Evolutionary conservation across 1,284 basidiomycete genomes (phyloP).

Genomic region (Mrakiaceae sp.): DNA sequence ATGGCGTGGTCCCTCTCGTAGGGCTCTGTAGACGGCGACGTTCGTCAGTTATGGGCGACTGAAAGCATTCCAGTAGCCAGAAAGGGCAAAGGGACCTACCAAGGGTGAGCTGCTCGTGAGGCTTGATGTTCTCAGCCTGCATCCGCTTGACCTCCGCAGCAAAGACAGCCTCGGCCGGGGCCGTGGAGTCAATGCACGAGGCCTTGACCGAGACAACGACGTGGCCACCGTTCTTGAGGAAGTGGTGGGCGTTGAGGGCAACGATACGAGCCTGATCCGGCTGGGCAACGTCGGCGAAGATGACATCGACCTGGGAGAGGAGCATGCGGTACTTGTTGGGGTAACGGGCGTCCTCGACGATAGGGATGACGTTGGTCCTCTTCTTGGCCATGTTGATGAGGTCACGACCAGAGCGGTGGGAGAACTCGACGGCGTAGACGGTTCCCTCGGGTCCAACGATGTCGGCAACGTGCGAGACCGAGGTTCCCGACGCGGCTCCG

Average conservation of each 20-base stretch:
- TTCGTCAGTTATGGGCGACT: too few species aligned
- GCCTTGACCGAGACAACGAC: slow-evolving; percentile 98
- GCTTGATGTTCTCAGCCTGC: slow-evolving; percentile 72
- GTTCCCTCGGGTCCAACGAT: slow-evolving; percentile 94
- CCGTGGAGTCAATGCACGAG: slow-evolving; percentile 95
- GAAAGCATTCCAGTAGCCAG: neutral
- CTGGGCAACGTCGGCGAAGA: slow-evolving; percentile 97
- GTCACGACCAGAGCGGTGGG: slow-evolving; percentile 89
- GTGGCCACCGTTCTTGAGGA: slow-evolving; percentile 90
- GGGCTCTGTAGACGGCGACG: too few species aligned
- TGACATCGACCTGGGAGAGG: slow-evolving; percentile 81
- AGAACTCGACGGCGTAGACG: slow-evolving; percentile 99
- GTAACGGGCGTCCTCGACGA: slow-evolving; percentile 91
- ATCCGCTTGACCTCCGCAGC: slow-evolving; percentile 78
- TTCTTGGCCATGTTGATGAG: slow-evolving; percentile 99
- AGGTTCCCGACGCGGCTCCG: slow-evolving; percentile 87
- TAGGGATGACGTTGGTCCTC: slow-evolving; percentile 98
- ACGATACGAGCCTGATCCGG: slow-evolving; percentile 98
- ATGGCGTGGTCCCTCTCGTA: slow-evolving; percentile 36
- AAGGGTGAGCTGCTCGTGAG: slow-evolving; percentile 78
- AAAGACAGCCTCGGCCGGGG: slow-evolving; percentile 80
- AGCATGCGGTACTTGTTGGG: slow-evolving; percentile 95
- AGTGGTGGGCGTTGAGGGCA: slow-evolving; percentile 83
- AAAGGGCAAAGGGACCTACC: slow-evolving; percentile 21
- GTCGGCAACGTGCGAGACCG: slow-evolving; percentile 96